Base-by-base conservation (phyloP, 306 rosid genomes). In the Ormosia semicastrata region DNA sequence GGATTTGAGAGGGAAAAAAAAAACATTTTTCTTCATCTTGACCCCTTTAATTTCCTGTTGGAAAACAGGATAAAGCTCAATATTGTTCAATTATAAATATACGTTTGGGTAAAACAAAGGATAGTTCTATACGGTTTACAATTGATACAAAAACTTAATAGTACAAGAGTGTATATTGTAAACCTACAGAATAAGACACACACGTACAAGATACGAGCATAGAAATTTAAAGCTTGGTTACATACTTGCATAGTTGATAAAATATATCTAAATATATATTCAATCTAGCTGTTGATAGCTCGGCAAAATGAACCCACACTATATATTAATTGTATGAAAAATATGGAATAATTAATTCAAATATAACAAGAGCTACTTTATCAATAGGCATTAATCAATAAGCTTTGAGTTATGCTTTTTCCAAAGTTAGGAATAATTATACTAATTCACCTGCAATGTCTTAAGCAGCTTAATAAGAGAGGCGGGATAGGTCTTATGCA, bases 11-110 rank as follows among this genome's bases (percentile, higher is more conserved):
- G 44, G n/a, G 7, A 32, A 58, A 46, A 34, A 5, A 10, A 78
- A 58, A 52, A 62, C 66, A 85, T 49, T 87, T 63, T 66, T 77
- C 79, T 79, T 85, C 77, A 74, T 64, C 76, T 58, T 80, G 83
- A 67, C 86, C 68, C 30, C 83, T 62, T 80, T 49, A 49, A 12
- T 49, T 59, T 32, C 71, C 41, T 76, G 52, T 75, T 82, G 63
- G 57, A 75, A 74, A 57, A 9, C 66, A 39, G 40, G 77, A 39
- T 37, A 39, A 24, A 17, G 10, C 11, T 24, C 24, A 24, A 24
- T 53, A 24, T 53, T 15, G 59, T 53, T 53, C 30, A 2, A 53
- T 30, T 64, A 32, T 33, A 33, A 11, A n/a, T 39, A 7, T 62
- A 29, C 13, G 2, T 2, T 32, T 62, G 3, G 5, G 46, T 14